phyloP scores from a whole-genome alignment of 2,329 filamentous ascomycete species.

The Tolypocladium ophioglossoides region DNA sequence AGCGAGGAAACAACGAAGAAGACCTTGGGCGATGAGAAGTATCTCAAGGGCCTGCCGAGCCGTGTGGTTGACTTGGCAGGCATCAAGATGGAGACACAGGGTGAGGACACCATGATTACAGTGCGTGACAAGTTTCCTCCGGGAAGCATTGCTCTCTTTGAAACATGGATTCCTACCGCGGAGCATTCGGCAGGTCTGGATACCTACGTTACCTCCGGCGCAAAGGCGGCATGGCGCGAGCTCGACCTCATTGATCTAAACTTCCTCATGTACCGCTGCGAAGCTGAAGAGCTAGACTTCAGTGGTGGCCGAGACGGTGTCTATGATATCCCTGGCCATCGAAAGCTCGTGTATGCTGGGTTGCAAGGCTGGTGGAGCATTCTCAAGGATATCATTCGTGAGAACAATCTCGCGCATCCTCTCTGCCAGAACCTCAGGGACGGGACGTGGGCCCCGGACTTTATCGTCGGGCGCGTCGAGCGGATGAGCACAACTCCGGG shows the following conservation, averaged over 20 bases:
- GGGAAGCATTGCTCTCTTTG: conserved; percentile 87
- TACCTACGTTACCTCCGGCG: conserved; percentile 74
- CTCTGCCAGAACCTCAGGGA: conserved; percentile 87
- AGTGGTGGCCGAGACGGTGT: conserved; percentile 75
- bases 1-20: conserved; percentile 56
- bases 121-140: conserved; percentile 80
- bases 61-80: conserved; percentile 64
- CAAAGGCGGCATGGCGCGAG: conserved; percentile 64
- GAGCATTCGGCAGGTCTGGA: conserved; percentile 79
- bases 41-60: conserved; percentile 75
- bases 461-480: conserved; percentile 69
- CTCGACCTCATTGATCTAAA: conserved; percentile 78
- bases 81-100: conserved; percentile 60
- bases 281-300: conserved; percentile 73
- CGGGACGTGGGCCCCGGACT: conserved; percentile 88
- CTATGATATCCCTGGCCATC: conserved; percentile 77
- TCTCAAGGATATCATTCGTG: conserved; percentile 68
- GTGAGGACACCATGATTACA: conserved; percentile 66
- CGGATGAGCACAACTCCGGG: conserved; percentile 53
- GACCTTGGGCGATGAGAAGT: conserved; percentile 56
- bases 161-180: conserved; percentile 86
- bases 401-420: conserved; percentile 88
- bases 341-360: conserved; percentile 83
- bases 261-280: conserved; percentile 81
- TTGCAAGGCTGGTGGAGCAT: conserved; percentile 99